These are phyloP conservation scores for Verticillium tricorpus DNA, from an alignment of 2,329 filamentous ascomycete genomes.

Conservation along the genomic window DNA sequence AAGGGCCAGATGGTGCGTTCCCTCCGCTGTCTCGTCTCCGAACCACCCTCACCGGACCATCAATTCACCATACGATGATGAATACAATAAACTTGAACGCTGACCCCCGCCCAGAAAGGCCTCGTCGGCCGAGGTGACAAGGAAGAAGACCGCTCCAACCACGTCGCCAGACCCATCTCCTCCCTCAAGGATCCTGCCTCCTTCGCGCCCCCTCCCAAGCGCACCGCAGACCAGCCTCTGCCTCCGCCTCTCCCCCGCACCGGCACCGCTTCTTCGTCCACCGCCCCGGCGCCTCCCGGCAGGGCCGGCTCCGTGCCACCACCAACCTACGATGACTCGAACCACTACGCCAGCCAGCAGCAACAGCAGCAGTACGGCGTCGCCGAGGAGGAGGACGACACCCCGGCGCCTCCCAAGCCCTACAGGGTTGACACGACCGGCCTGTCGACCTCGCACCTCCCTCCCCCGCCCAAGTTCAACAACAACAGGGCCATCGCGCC, in stretches of 20 bases:
- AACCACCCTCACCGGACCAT: neutral
- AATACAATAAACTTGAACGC: neutral
- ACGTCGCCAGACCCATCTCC: constrained; percentile 56
- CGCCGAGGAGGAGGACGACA: constrained; percentile 26
- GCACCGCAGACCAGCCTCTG: constrained; percentile 23
- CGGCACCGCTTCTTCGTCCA: constrained; percentile 30
- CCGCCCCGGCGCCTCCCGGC: constrained; percentile 13
- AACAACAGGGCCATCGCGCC: constrained; percentile 33
- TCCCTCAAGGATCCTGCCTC: constrained; percentile 69
- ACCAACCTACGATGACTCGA: constrained; percentile 12
- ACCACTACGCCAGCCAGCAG: constrained; percentile 6
- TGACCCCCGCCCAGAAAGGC: constrained; percentile 32
- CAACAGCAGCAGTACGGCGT: constrained; percentile 6
- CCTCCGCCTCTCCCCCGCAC: constrained; percentile 18
- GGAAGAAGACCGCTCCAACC: constrained; percentile 22
- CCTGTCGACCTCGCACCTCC: constrained; percentile 62
- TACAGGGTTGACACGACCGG: constrained; percentile 69
- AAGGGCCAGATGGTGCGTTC: constrained; percentile 42
- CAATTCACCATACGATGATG: no score
- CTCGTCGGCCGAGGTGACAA: constrained; percentile 36
- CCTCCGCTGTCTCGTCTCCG: neutral
- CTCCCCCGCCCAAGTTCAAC: constrained; percentile 60
- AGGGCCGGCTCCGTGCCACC: constrained; percentile 2
- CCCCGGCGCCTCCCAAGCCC: constrained; percentile 52
- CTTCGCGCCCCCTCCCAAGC: constrained; percentile 79